phyloP scores from a whole-genome alignment of 768 basidiomycete genomes.

The Saitozyma podzolica region DNA sequence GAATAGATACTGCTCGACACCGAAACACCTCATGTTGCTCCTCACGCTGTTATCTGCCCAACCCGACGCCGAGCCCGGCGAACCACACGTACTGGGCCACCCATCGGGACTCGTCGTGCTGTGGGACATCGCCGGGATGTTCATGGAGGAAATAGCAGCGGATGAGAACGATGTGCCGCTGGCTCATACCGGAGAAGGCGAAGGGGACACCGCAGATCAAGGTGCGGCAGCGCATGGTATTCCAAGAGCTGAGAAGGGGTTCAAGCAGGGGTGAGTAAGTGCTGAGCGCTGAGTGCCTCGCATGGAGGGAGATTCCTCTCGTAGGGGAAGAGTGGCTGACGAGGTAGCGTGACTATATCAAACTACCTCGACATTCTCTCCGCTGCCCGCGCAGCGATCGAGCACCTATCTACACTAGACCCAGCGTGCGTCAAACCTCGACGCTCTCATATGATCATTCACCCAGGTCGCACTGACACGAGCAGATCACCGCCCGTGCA shows the following conservation, averaged over 20 bases:
- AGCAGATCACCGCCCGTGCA: constrained; percentile 17
- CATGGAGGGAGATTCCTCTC: neutral
- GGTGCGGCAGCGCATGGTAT: neutral
- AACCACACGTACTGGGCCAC: constrained; percentile 8
- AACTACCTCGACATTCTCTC: constrained; percentile 35
- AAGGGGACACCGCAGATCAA: neutral
- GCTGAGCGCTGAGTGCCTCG: too few species aligned
- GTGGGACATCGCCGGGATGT: constrained; percentile 33
- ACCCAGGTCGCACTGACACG: neutral
- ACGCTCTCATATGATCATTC: neutral
- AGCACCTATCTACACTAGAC: constrained; percentile 24
- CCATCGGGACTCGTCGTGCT: constrained; percentile 34
- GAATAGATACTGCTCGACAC: constrained; percentile 34
- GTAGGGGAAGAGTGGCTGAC: neutral
- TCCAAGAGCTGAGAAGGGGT: neutral
- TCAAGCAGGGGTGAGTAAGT: constrained; percentile 20
- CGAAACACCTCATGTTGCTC: constrained; percentile 27
- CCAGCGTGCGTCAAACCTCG: constrained; percentile 17
- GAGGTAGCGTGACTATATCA: constrained; percentile 22
- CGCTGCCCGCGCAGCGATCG: constrained; percentile 20
- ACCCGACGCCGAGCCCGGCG: neutral
- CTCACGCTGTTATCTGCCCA: constrained; percentile 26
- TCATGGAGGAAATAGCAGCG: constrained; percentile 30
- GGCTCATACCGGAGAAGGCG: neutral
- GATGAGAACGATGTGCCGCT: constrained; percentile 25